Evolutionary conservation across 2,329 filamentous ascomycete species (phyloP).

Genomic region (Rhynchosporium secalis): DNA sequence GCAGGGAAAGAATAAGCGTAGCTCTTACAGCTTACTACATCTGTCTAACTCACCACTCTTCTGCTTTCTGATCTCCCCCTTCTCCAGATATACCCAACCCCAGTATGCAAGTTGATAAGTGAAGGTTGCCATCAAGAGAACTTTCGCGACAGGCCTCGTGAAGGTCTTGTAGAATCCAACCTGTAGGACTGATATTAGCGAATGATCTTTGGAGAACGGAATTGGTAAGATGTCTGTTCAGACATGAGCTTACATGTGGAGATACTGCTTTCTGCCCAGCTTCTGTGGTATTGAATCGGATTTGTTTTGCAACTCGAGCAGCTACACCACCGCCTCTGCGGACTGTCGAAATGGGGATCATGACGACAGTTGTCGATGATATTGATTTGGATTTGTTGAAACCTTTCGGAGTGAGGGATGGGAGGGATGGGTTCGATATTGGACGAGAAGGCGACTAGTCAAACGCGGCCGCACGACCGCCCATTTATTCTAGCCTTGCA

Average conservation of each 20-base stretch:
- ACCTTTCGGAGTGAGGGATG: neutral
- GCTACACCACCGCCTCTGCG: neutral
- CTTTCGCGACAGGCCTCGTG: conserved; percentile 70
- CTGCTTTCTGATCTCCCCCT: conserved; percentile 63
- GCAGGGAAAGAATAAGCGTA: conserved; percentile 13
- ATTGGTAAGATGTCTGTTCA: neutral
- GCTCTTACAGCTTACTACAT: neutral
- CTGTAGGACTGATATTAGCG: conserved; percentile 41
- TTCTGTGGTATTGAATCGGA: conserved; percentile 22
- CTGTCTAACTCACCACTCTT: conserved; percentile 40
- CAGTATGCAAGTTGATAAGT: conserved; percentile 79
- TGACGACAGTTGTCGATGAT: neutral
- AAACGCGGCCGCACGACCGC: too few species aligned
- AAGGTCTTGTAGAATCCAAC: conserved; percentile 74
- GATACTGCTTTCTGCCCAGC: conserved; percentile 22
- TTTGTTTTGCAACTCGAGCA: neutral
- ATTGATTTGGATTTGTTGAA: neutral
- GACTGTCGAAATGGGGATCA: neutral
- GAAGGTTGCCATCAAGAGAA: conserved; percentile 71
- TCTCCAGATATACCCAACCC: conserved; percentile 72
- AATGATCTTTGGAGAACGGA: too few species aligned
- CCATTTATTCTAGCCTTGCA: neutral
- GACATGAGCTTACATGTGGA: conserved; percentile 22
- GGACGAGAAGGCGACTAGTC: neutral
- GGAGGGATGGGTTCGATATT: neutral